Evolutionary conservation across 164 flowering plant genomes (phyloP).

Genomic region (Piper betle): DNA sequence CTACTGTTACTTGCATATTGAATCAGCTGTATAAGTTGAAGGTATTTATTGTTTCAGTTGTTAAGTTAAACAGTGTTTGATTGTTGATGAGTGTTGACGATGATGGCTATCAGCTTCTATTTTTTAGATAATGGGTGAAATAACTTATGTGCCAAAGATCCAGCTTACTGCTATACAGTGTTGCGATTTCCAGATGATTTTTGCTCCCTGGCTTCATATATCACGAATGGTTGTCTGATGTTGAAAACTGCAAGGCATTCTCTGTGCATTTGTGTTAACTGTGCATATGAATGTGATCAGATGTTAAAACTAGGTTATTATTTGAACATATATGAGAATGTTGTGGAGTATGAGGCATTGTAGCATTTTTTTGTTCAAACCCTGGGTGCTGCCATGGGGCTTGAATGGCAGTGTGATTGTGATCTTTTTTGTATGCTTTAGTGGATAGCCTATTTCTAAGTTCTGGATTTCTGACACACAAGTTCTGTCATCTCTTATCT

Average conservation of each 20-base stretch:
- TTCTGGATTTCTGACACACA: too few relatives aligned
- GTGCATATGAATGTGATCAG: too few relatives aligned
- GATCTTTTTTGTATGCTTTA: too few relatives aligned
- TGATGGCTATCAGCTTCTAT: constrained; percentile 1
- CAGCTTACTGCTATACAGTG: constrained; percentile 60
- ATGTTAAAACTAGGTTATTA: too few relatives aligned
- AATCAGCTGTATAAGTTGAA: constrained; percentile 55
- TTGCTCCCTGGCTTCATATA: constrained; percentile 51
- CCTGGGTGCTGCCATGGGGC: too few relatives aligned
- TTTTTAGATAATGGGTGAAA: constrained; percentile 62
- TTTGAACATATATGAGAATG: too few relatives aligned
- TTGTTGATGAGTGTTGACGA: background rate
- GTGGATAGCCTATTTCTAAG: too few relatives aligned
- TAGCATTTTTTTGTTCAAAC: too few relatives aligned
- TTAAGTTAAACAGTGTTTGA: too few relatives aligned
- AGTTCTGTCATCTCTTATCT: too few relatives aligned
- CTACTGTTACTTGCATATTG: constrained; percentile 34
- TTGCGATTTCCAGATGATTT: constrained; percentile 46
- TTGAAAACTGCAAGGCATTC: constrained; percentile 71
- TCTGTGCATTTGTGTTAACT: background rate
- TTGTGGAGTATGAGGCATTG: too few relatives aligned
- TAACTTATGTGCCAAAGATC: constrained; percentile 84
- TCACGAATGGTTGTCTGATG: constrained; percentile 77
- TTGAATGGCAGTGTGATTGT: too few relatives aligned
- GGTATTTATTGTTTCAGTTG: constrained; percentile 29